Evolutionary conservation across 306 rosid genomes (phyloP).

Genomic region (Echinosophora koreensis): DNA sequence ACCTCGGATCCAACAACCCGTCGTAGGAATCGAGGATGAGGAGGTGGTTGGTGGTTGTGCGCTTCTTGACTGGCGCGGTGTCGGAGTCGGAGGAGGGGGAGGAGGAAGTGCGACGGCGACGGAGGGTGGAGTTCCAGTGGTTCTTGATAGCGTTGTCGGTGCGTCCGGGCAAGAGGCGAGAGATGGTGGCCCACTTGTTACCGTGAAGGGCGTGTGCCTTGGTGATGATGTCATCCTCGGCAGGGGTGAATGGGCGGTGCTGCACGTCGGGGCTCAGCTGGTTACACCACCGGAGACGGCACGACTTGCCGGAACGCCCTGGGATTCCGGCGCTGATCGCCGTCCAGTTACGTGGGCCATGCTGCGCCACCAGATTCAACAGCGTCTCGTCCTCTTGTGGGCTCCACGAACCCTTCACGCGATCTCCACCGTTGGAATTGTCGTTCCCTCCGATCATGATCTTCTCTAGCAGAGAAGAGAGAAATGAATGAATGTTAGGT

Average conservation of each 20-base stretch:
- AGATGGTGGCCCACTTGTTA: constrained; percentile 95
- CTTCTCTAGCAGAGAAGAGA: not conserved
- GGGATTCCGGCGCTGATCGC: constrained; percentile 75
- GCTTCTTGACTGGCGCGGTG: constrained; percentile 7
- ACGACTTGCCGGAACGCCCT: constrained; percentile 88
- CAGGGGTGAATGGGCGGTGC: constrained; percentile 78
- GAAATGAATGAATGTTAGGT: not conserved
- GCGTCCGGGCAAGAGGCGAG: constrained; percentile 84
- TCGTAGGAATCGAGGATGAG: not conserved
- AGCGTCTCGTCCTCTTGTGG: constrained; percentile 79
- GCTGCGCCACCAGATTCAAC: constrained; percentile 59
- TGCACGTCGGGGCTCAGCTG: constrained; percentile 94
- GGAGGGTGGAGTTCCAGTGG: constrained; percentile 95
- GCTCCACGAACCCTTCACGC: constrained; percentile 88
- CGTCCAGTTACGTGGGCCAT: constrained; percentile 89
- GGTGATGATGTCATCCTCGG: constrained; percentile 71
- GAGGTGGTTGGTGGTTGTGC: not conserved
- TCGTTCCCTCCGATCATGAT: not conserved
- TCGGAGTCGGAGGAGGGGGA: constrained; percentile 43
- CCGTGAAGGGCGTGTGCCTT: constrained; percentile 78
- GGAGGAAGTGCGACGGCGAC: constrained; percentile 54
- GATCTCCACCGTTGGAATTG: constrained; percentile 33
- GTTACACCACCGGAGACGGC: constrained; percentile 90
- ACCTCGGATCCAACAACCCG: constrained; percentile 1
- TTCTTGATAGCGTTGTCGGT: constrained; percentile 95